Evolutionary conservation across 306 rosid genomes (phyloP), one percentile per base, ranked within the genome.

Genomic region (Mimosa bimucronata): DNA sequence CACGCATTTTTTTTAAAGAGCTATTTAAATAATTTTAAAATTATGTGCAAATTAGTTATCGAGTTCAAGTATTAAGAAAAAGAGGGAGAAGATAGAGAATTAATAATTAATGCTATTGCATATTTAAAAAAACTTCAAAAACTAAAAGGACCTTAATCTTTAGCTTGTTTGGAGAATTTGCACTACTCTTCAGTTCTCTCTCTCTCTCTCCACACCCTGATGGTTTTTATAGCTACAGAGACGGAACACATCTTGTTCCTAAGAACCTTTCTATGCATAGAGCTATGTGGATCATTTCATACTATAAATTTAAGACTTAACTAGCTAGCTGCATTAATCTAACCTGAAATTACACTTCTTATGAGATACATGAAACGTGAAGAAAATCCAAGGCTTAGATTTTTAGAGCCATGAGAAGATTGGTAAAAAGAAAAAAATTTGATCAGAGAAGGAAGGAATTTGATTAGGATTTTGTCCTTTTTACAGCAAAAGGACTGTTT

Each of bases 241-340:
- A 60, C 37, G 9, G 11, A 60, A 25, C 67, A 28, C 9, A 6
- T 28, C 67, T 28, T 61, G 9, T 61, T 61, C 25, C 41, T 38
- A 52, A 40, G 55, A 26, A 9, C 66, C 66, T 25, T 8, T 60
- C 8, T 6, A 26, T 26, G n/a, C 6, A 58, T 25, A 25, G 65
- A 58, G 65, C 65, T 64, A 64, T 38, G 58, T 19, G 70, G 34
- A 67, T 77, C 66, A 76, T 53, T 77, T 37, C 12, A 16, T 64
- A 41, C 71, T 41, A 71, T 37, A 50, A 26, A 70, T 8, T 34
- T 15, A 34, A 52, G 78, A 77, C 26, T 21, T 21, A 41, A 50
- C 82, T 30, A 62, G 68, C 74, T 34, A 62, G 68, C 78, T 77
- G 64, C 6, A 53, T 71, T 9, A 71, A 38, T 50, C 68, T 61